Evolutionary conservation across 495 filamentous ascomycete genomes (phyloP).

Genomic region (Neurospora terricola): DNA sequence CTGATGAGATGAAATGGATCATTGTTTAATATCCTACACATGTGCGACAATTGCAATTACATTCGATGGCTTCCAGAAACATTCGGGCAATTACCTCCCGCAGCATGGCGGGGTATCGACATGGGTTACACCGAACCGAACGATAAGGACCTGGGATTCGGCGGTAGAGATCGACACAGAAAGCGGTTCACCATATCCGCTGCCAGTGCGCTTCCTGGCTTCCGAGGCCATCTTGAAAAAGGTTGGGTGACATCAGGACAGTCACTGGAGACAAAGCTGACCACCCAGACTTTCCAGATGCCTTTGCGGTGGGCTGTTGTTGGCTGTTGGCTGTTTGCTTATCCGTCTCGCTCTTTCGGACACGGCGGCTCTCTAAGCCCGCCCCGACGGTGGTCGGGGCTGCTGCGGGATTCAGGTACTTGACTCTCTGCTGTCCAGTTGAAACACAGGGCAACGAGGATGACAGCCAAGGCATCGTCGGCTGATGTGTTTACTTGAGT

Average conservation of each 20-base stretch:
- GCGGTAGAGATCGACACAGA: background rate
- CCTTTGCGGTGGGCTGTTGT: background rate
- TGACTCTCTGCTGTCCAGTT: background rate
- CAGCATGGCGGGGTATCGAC: background rate
- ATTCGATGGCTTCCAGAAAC: background rate
- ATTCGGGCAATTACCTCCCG: background rate
- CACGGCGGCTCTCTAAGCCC: background rate
- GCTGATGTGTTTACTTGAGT: background rate
- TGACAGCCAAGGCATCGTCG: background rate
- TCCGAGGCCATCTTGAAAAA: background rate
- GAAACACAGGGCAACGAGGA: background rate
- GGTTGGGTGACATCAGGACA: background rate
- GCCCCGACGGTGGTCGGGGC: background rate
- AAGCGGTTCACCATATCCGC: background rate
- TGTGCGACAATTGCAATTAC: background rate
- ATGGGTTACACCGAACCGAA: background rate
- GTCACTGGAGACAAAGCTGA: background rate
- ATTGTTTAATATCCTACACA: background rate
- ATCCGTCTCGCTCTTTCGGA: background rate
- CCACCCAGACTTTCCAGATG: background rate
- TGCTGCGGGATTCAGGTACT: background rate
- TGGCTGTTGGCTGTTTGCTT: too few relatives aligned
- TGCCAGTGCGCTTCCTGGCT: background rate
- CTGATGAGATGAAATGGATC: background rate
- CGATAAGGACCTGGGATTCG: background rate